phyloP scores from a whole-genome alignment of 768 basidiomycete species.

The Pholiota microspora region DNA sequence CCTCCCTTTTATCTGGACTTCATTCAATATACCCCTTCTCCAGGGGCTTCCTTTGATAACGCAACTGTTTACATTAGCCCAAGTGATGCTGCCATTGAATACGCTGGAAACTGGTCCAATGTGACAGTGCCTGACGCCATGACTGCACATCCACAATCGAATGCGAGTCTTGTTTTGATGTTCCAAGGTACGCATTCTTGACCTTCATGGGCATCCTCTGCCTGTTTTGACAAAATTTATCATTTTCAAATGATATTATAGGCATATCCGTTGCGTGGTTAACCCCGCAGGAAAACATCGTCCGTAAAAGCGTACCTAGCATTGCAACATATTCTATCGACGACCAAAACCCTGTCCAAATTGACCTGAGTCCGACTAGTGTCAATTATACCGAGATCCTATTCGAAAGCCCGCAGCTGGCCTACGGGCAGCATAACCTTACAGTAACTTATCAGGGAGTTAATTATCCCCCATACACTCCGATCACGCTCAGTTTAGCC shows the following conservation, averaged over 20 bases:
- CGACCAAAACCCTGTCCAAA: not conserved
- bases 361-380: not conserved
- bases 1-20: not conserved
- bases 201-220: not conserved
- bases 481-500: not conserved
- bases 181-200: not conserved
- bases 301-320: not conserved
- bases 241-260: not conserved
- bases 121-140: too few relatives aligned
- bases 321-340: not conserved
- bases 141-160: too few relatives aligned
- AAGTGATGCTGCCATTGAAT: not conserved
- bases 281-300: not conserved
- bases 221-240: not conserved
- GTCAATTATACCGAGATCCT: not conserved
- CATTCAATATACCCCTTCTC: not conserved
- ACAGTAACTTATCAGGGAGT: not conserved
- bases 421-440: not conserved
- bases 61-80: not conserved
- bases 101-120: not conserved
- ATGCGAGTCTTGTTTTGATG: too few relatives aligned
- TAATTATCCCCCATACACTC: too few relatives aligned
- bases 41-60: not conserved
- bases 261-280: not conserved
- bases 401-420: not conserved